A percentile compares a stretch with the other conserved stretches of the same genome.
These are phyloP conservation scores for Cercospora sesami DNA, from an alignment of 2,329 filamentous ascomycete species.

Conservation along the genomic window DNA sequence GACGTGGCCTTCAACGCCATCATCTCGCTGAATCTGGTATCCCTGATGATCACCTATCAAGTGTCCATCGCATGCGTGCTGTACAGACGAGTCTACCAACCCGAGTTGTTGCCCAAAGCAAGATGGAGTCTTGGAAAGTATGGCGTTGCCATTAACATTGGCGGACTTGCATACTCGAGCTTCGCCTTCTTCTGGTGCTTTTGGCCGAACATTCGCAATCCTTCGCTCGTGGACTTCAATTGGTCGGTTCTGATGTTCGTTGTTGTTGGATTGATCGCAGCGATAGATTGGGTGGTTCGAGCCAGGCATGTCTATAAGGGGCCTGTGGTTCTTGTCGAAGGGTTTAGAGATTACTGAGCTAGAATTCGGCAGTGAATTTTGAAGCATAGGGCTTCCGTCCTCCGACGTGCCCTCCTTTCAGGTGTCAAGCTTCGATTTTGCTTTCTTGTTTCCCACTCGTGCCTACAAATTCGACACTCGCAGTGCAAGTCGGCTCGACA, in stretches of 20 bases:
- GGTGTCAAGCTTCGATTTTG: not conserved
- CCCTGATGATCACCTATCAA: slow-evolving; percentile 45
- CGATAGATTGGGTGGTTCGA: slow-evolving; percentile 23
- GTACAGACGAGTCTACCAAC: slow-evolving; percentile 41
- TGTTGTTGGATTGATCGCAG: slow-evolving; percentile 23
- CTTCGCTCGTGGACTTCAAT: slow-evolving; percentile 18
- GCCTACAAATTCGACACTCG: not conserved
- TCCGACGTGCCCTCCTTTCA: not conserved
- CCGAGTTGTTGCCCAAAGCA: slow-evolving; percentile 41
- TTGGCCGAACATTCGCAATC: slow-evolving; percentile 37
- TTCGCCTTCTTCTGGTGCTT: slow-evolving; percentile 47
- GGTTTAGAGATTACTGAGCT: slow-evolving; percentile 15
- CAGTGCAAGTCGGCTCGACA: not conserved
- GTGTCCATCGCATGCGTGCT: slow-evolving; percentile 45
- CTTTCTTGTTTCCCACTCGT: not conserved
- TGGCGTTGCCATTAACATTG: slow-evolving; percentile 43
- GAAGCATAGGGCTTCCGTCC: not conserved
- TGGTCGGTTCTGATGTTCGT: slow-evolving; percentile 29
- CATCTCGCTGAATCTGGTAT: slow-evolving; percentile 43
- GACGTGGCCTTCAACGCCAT: slow-evolving; percentile 40
- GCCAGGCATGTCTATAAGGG: slow-evolving; percentile 25
- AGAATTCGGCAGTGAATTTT: not conserved
- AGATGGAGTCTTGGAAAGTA: slow-evolving; percentile 44
- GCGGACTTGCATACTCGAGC: slow-evolving; percentile 39
- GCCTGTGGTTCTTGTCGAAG: slow-evolving; percentile 25